Evolutionary conservation across 257 asterid genomes (phyloP).

Genomic region (Henckelia pumila): DNA sequence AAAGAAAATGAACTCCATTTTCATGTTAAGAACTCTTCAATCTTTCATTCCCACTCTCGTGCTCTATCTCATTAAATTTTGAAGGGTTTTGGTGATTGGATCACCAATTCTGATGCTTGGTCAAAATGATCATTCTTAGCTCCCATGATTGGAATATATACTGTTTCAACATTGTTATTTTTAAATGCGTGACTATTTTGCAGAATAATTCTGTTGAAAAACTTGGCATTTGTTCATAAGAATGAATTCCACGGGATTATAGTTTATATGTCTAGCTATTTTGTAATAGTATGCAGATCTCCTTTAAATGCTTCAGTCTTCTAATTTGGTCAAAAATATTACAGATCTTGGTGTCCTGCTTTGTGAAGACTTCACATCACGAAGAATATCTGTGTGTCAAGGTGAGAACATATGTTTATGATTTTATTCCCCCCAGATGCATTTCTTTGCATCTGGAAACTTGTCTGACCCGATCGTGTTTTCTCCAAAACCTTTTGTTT

Average conservation of each 20-base stretch:
- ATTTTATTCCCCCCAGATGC: constrained; percentile 1
- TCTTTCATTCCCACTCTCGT: background rate
- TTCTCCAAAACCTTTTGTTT: constrained; percentile 18
- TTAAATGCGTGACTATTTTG: background rate
- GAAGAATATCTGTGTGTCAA: constrained; percentile 96
- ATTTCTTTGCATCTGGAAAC: background rate
- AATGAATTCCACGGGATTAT: constrained; percentile 18
- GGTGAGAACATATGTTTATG: constrained; percentile 50
- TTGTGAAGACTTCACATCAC: constrained; percentile 95
- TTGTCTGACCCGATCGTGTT: background rate
- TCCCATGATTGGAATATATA: background rate
- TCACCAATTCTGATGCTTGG: background rate
- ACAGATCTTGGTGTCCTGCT: constrained; percentile 94
- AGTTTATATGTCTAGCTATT: background rate
- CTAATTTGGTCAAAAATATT: constrained; percentile 15
- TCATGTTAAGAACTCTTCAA: constrained; percentile 4
- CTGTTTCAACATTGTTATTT: background rate
- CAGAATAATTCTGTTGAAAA: background rate
- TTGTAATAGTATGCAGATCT: background rate
- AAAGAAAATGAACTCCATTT: constrained; percentile 5
- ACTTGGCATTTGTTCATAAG: background rate
- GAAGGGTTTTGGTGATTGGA: background rate
- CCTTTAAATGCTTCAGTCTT: constrained; percentile 18
- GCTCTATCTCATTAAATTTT: background rate
- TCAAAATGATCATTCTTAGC: constrained; percentile 4